phyloP scores from a whole-genome alignment of 1,139 yeast species.

The Yamadazyma dushanensis region DNA sequence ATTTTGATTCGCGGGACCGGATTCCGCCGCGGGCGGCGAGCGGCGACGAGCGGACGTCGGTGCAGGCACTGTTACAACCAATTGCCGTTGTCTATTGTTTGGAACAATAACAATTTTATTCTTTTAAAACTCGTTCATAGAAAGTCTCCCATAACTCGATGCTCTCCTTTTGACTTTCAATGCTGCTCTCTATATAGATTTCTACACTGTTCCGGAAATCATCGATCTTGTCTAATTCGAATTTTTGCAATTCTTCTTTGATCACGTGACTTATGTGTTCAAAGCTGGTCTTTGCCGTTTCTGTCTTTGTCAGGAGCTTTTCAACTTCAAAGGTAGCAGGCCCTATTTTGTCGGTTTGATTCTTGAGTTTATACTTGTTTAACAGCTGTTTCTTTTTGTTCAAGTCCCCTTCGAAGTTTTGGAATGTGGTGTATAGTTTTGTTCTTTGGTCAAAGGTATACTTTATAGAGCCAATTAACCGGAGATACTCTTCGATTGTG shows the following conservation, averaged over 20 bases:
- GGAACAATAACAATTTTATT: too few species aligned
- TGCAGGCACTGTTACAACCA: too few species aligned
- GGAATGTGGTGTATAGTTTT: constrained; percentile 63
- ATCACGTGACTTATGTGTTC: constrained; percentile 63
- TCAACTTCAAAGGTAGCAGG: constrained; percentile 57
- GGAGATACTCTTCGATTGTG: constrained; percentile 82
- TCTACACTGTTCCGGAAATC: constrained; percentile 92
- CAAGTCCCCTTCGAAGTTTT: constrained; percentile 44
- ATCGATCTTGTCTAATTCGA: constrained; percentile 74
- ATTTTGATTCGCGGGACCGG: too few species aligned
- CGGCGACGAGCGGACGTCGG: too few species aligned
- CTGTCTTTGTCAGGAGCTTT: constrained; percentile 57
- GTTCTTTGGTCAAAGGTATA: constrained; percentile 75
- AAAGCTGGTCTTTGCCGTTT: constrained; percentile 58
- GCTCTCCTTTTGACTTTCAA: constrained; percentile 91
- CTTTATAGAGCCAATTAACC: constrained; percentile 75
- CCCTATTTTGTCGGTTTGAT: constrained; percentile 64
- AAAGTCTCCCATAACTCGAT: constrained; percentile 96
- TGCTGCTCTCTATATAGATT: constrained; percentile 83
- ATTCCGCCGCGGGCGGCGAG: too few species aligned
- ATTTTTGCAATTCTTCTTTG: constrained; percentile 62
- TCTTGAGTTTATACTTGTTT: constrained; percentile 60
- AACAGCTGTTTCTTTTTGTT: constrained; percentile 47
- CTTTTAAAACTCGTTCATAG: constrained; percentile 39
- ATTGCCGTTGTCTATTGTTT: too few species aligned